Evolutionary conservation across 768 basidiomycete genomes (phyloP).

Genomic region (Suillus variegatus): DNA sequence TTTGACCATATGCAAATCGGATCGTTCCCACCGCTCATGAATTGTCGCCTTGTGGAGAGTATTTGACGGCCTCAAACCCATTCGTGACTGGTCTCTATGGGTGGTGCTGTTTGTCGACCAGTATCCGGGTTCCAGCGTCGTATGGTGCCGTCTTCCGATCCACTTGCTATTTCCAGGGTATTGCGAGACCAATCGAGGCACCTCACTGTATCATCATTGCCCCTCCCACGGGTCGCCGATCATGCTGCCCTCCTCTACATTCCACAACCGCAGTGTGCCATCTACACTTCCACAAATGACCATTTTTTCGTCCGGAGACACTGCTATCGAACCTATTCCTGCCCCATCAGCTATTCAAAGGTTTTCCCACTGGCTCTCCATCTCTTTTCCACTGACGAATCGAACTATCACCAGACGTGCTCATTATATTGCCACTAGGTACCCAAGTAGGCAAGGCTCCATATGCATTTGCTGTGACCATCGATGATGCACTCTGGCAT

Average conservation of each 20-base stretch:
- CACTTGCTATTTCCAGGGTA: slow-evolving; percentile 10
- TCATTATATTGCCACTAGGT: not conserved
- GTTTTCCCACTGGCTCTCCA: not conserved
- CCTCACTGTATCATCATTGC: too few relatives aligned
- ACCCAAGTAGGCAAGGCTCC: not conserved
- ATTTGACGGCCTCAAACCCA: not conserved
- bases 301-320: not conserved
- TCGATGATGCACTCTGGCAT: not conserved
- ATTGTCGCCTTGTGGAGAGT: not conserved
- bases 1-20: not conserved
- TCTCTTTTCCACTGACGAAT: not conserved
- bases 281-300: not conserved
- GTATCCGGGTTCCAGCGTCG: slow-evolving; percentile 14
- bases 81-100: not conserved
- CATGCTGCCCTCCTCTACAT: not conserved
- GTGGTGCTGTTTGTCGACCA: not conserved
- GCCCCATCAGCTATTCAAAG: not conserved
- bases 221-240: not conserved
- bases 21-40: not conserved
- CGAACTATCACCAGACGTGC: not conserved
- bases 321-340: not conserved
- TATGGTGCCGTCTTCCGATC: slow-evolving; percentile 10
- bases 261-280: not conserved
- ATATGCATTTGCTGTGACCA: not conserved
- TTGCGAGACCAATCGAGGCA: slow-evolving; percentile 16